These are phyloP conservation scores for Achaetomium macrosporum DNA, from an alignment of 2,329 filamentous ascomycete species.

Conservation along the genomic window DNA sequence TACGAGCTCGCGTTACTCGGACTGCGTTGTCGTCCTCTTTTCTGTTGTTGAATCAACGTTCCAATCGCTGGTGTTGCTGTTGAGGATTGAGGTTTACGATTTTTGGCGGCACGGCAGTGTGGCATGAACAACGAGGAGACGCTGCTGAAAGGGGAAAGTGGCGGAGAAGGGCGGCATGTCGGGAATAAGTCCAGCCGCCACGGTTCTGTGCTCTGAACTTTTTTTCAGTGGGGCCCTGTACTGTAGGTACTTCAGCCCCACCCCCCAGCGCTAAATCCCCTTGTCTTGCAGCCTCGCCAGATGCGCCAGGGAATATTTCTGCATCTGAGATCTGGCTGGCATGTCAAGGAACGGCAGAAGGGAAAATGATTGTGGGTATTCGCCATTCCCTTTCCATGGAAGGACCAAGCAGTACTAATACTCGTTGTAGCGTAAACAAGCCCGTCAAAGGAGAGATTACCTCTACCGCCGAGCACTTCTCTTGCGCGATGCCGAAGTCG, in stretches of 20 bases:
- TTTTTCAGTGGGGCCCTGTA: constrained; percentile 3
- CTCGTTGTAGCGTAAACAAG: constrained; percentile 57
- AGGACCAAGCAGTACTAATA: constrained; percentile 9
- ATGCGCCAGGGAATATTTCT: too few species aligned
- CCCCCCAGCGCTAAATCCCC: constrained; percentile 6
- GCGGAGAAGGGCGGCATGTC: constrained; percentile 14
- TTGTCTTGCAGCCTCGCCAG: background rate
- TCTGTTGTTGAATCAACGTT: background rate
- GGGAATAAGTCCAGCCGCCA: background rate
- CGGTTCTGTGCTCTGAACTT: constrained; percentile 11
- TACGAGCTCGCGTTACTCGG: constrained; percentile 7
- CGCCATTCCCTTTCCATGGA: too few species aligned
- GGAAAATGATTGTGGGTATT: constrained; percentile 26
- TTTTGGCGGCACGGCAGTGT: constrained; percentile 9
- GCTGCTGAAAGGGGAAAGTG: constrained; percentile 19
- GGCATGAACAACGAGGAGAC: constrained; percentile 1
- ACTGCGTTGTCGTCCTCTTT: background rate
- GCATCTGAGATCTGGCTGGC: too few species aligned
- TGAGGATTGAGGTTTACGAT: constrained; percentile 15
- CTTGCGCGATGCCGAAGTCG: constrained; percentile 85
- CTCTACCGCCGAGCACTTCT: constrained; percentile 85
- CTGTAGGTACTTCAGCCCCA: constrained; percentile 8
- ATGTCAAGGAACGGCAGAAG: background rate
- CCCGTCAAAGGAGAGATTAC: constrained; percentile 76
- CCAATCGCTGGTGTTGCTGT: background rate